Evolutionary conservation across 2,329 filamentous ascomycete genomes (phyloP), one percentile per base, ranked within the genome.

Genomic region (Graphium sp.): DNA sequence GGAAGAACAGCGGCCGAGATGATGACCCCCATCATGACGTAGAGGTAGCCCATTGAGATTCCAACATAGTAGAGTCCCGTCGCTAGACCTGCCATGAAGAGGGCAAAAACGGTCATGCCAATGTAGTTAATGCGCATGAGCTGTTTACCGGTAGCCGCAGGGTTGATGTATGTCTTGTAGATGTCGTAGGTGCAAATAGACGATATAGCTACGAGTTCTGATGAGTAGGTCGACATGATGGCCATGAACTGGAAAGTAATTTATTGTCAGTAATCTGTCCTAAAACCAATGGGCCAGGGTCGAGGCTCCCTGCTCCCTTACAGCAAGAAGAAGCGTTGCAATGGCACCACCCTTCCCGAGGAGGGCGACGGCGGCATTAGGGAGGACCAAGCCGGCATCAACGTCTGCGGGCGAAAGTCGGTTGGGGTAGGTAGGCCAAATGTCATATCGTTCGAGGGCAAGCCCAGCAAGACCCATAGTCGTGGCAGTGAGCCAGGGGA

Each of bases 21-120:
- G 40, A 87, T 81, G 30, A 79, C 74, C 6, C 81, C 81, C 80
- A 87, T 87, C 43, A 87, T 65, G 6, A 87, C 56, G 44, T 84
- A 85, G 2, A 84, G 58, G 40, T 82, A 83, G 9, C 79, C 80
- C 76, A 87, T 83, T 5, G 67, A 73, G 32, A 85, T 74, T 8
- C 72, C 69, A 4, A 65, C 66, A 34, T 74, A 73, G 46, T 56
- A 66, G 1, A 82, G 62, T 1, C 74, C 78, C 1, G 77, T 78
- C 0, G 71, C 70, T 49, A 85, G 82, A 1, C 55, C 65, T 4
- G 79, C 77, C 57, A 87, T 83, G 37, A 75, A 62, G n/a, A 83
- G 41, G 0, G 76, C 74, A 42, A 81, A 87, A 17, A 40, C 45
- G 1, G 66, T 60, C 25, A 84, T 52, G 33, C 77, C 82, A 40